phyloP scores from a whole-genome alignment of 2,329 filamentous ascomycete species.

The Calonectria henricotiae region DNA sequence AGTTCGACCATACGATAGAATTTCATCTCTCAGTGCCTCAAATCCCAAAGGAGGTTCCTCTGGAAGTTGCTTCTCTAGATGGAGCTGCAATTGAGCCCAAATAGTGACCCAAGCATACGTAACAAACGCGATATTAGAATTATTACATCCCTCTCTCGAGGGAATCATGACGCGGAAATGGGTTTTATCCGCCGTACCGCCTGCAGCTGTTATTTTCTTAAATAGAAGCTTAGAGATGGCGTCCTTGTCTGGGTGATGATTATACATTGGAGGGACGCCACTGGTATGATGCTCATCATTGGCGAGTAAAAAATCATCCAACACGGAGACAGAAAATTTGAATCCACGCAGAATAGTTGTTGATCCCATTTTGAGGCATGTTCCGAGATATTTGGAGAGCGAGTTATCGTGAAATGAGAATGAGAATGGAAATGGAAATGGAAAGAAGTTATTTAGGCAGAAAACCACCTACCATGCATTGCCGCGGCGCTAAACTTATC shows the following conservation, averaged over 20 bases:
- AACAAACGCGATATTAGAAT: neutral
- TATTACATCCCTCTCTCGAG: neutral
- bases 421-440: no score
- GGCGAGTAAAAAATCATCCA: neutral
- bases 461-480: no score
- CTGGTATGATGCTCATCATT: neutral
- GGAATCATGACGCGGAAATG: constrained; percentile 14
- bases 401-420: neutral
- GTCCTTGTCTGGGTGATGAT: constrained; percentile 14
- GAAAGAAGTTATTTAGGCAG: no score
- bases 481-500: no score
- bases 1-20: neutral
- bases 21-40: constrained; percentile 8
- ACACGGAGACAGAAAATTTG: neutral
- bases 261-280: constrained; percentile 3
- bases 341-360: constrained; percentile 21
- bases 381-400: neutral
- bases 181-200: constrained; percentile 1
- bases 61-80: neutral
- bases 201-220: neutral
- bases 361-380: constrained; percentile 4
- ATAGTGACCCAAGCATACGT: constrained; percentile 19
- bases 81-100: neutral
- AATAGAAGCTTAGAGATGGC: constrained; percentile 1
- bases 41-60: constrained; percentile 9